Evolutionary conservation across 192 early-diverging fungal species (phyloP), one percentile per base, ranked within the genome.

Genomic region (Backusella australiensis): DNA sequence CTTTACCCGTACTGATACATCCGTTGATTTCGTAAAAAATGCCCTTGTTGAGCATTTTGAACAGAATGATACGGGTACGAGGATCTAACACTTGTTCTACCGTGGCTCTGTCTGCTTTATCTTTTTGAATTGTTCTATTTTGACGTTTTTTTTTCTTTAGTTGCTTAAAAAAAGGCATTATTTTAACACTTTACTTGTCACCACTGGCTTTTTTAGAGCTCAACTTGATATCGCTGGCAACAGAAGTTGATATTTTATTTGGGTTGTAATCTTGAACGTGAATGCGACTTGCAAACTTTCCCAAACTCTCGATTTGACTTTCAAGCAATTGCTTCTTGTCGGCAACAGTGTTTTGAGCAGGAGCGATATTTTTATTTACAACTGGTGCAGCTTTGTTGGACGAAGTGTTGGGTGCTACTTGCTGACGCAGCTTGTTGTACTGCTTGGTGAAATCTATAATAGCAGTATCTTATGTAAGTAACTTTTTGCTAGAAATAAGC

Each of bases 71-170:
- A 67, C 96, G 94, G 7, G 98, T 99, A 23, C 97, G 93, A n/a
- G 96, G 95, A 82, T 99, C 98, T 17, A 99, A 85, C 5, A 99
- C 98, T 80, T 98, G 97, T 81, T 99, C 98, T 3, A 94, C 93
- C 0, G 98, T 99, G 0, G 98, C 98, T 15, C 98, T 89, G 75
- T 98, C 96, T 0, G 96, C 87, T 81, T 97, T 98, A 84, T 99
- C 98, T 71, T 89, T 94, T 69, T 89, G 81, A 42, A 81, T 72
- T 21, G 52, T 77, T 78, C 78, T 80, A 66, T 35, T 26, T 59
- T 29, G 56, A 26, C 26, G 9, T 63, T 59, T 44, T 39, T 39
- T 39, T 7, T 41, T 42, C 23, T 34, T 67, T 32, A 73, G 44
- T 29, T 36, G 6, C 1, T 53, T 2, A 11, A 29, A 41, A 17